These are phyloP conservation scores for Suhomyces emberorum DNA, from an alignment of 805 yeast species.

Conservation along the genomic window DNA sequence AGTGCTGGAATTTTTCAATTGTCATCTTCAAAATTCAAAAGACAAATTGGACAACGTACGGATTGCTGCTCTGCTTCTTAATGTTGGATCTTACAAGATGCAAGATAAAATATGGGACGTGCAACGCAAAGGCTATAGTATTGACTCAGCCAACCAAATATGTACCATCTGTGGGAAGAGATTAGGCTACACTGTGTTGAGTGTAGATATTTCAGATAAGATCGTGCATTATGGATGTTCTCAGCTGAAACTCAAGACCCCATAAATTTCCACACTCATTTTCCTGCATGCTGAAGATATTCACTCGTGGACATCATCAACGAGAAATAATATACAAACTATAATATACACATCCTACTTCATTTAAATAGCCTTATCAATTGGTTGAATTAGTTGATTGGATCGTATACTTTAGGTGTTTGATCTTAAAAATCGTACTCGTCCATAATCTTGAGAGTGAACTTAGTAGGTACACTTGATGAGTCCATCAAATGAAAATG, in stretches of 20 bases:
- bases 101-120: slow-evolving; percentile 41
- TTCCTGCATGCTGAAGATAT: too few species aligned
- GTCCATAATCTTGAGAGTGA: too few species aligned
- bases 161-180: slow-evolving; percentile 61
- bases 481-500: slow-evolving; percentile 6
- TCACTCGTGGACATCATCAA: background rate
- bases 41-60: slow-evolving; percentile 37
- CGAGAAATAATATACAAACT: background rate
- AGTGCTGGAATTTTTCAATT: slow-evolving; percentile 43
- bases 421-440: too few species aligned
- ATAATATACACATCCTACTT: background rate
- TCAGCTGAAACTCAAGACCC: slow-evolving; percentile 6
- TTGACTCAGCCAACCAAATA: slow-evolving; percentile 38
- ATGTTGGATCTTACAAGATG: slow-evolving; percentile 49
- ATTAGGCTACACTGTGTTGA: slow-evolving; percentile 52
- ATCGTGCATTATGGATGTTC: slow-evolving; percentile 60
- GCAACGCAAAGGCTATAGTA: slow-evolving; percentile 32
- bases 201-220: slow-evolving; percentile 42
- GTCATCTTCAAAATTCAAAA: slow-evolving; percentile 41
- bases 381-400: too few species aligned
- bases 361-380: too few species aligned
- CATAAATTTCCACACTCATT: background rate
- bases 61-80: slow-evolving; percentile 47
- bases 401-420: too few species aligned
- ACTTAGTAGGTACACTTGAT: too few species aligned